Conservation (phyloP, 2,329 filamentous ascomycete genomes). For the Nothophoma quercina region DNA sequence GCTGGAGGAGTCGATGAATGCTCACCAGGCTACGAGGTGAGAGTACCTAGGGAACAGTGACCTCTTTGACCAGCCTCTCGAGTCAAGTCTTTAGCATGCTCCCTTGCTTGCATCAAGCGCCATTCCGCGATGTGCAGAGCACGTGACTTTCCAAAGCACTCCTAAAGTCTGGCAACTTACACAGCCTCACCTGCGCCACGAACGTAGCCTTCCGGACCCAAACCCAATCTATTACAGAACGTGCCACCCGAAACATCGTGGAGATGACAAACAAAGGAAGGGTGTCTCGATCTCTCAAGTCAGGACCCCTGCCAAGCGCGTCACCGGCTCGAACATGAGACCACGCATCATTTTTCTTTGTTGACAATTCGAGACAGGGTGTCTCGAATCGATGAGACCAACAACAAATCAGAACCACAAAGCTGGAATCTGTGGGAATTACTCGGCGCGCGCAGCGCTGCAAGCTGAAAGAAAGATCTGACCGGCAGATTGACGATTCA, state of each 20-base stretch:
- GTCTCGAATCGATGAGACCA: neutral
- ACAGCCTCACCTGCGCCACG: slow-evolving; percentile 11
- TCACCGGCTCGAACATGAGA: neutral
- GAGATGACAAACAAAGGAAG: slow-evolving; percentile 1
- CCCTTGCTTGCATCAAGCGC: no score
- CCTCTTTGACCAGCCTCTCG: no score
- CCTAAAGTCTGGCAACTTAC: no score
- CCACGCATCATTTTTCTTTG: neutral
- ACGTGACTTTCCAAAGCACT: neutral
- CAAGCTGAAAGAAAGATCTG: neutral
- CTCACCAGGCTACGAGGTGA: no score
- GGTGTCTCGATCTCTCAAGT: neutral
- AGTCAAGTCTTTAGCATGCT: no score
- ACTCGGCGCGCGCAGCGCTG: neutral
- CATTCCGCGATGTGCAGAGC: neutral
- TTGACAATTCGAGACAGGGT: neutral
- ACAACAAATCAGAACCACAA: neutral
- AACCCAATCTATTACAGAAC: slow-evolving; percentile 3
- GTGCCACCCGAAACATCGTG: neutral
- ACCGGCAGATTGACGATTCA: neutral
- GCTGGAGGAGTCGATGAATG: no score
- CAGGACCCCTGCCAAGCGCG: neutral
- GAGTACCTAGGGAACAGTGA: no score
- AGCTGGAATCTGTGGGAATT: neutral
- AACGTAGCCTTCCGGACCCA: neutral